Evolutionary conservation across 495 filamentous ascomycete species (phyloP).

Genomic region (Ramalina peruviana): DNA sequence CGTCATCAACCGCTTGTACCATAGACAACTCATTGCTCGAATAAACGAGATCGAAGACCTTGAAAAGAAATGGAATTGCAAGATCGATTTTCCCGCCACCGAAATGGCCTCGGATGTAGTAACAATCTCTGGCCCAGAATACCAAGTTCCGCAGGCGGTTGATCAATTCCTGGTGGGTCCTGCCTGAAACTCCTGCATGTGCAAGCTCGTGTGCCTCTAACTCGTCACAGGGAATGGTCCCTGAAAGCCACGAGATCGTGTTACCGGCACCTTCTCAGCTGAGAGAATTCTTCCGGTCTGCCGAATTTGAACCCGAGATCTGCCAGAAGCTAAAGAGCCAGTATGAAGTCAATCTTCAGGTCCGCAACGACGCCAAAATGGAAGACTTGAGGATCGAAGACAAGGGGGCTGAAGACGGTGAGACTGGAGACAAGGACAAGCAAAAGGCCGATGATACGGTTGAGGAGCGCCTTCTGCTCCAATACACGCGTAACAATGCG

Average conservation of each 20-base stretch:
- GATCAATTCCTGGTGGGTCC: slow-evolving; percentile 72
- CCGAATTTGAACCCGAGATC: slow-evolving; percentile 64
- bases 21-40: slow-evolving; percentile 79
- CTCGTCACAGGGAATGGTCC: slow-evolving; percentile 67
- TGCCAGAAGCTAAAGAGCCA: slow-evolving; percentile 73
- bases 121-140: slow-evolving; percentile 87
- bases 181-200: background rate
- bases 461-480: slow-evolving; percentile 45
- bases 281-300: slow-evolving; percentile 61
- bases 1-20: slow-evolving; percentile 84
- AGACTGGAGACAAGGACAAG: too few relatives aligned
- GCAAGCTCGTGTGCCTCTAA: slow-evolving; percentile 16
- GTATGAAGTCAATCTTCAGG: slow-evolving; percentile 74
- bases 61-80: slow-evolving; percentile 98
- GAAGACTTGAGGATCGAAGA: slow-evolving; percentile 18
- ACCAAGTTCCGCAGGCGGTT: slow-evolving; percentile 89
- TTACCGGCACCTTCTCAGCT: slow-evolving; percentile 61
- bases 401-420: slow-evolving; percentile 25
- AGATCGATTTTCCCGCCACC: slow-evolving; percentile 91
- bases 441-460: too few relatives aligned
- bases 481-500: slow-evolving; percentile 93
- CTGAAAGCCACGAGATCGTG: slow-evolving; percentile 82
- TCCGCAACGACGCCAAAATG: slow-evolving; percentile 41
- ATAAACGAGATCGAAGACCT: slow-evolving; percentile 82
- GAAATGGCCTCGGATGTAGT: slow-evolving; percentile 95